Evolutionary conservation across 192 early-diverging fungal species (phyloP).

Genomic region (Entomortierella beljakovae): DNA sequence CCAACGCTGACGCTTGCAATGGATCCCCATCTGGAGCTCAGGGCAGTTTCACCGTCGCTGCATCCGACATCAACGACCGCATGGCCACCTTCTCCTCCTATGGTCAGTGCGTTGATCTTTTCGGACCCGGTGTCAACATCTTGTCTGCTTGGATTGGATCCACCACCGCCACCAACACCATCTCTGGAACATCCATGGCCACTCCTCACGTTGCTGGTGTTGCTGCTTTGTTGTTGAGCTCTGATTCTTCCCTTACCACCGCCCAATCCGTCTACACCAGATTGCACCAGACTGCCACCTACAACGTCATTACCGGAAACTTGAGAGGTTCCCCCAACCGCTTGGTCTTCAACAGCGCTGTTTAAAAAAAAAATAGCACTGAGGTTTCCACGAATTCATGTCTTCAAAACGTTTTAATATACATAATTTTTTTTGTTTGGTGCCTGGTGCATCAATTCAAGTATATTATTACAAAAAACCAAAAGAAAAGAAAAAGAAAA

Average conservation of each 20-base stretch:
- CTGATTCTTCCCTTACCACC: conserved; percentile 43
- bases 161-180: conserved; percentile 83
- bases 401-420: neutral
- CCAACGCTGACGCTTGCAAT: conserved; percentile 59
- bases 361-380: too few relatives aligned
- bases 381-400: neutral
- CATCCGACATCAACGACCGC: conserved; percentile 63
- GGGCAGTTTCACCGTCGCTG: conserved; percentile 61
- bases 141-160: conserved; percentile 65
- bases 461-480: too few relatives aligned
- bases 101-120: conserved; percentile 70
- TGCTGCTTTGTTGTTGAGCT: conserved; percentile 66
- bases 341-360: conserved; percentile 33
- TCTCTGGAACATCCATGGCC: conserved; percentile 95
- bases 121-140: conserved; percentile 68
- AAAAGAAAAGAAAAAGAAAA: too few relatives aligned
- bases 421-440: neutral
- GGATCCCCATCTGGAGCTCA: conserved; percentile 59
- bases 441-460: neutral
- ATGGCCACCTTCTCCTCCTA: conserved; percentile 76
- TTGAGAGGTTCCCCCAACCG: conserved; percentile 24
- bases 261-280: conserved; percentile 60
- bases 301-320: conserved; percentile 52
- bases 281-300: conserved; percentile 58
- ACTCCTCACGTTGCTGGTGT: conserved; percentile 88